phyloP scores from a whole-genome alignment of 208 protist genomes.

The Crithidia thermophila region DNA sequence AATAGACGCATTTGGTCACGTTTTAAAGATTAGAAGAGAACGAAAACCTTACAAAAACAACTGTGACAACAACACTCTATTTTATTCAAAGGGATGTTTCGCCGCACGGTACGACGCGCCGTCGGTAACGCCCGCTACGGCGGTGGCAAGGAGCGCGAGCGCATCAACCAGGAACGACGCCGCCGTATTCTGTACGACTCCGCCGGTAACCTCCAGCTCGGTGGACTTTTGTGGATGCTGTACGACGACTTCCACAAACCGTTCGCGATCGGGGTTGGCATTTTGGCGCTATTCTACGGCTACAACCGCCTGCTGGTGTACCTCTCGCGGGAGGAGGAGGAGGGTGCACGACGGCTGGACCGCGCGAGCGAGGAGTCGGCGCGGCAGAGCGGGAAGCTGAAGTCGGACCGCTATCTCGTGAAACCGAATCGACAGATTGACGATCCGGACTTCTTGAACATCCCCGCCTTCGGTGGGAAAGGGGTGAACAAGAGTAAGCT shows the following conservation, averaged over 20 bases:
- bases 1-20: no score
- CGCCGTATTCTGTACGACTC: slow-evolving; percentile 63
- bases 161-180: slow-evolving; percentile 61
- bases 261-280: slow-evolving; percentile 32
- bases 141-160: slow-evolving; percentile 58
- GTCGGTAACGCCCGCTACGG: slow-evolving; percentile 42
- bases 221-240: slow-evolving; percentile 45
- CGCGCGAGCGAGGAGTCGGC: slow-evolving; percentile 45
- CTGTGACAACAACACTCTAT: no score
- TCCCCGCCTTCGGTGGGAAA: slow-evolving; percentile 72
- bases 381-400: slow-evolving; percentile 64
- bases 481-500: slow-evolving; percentile 61
- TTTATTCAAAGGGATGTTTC: slow-evolving; percentile 46
- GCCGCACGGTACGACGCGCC: slow-evolving; percentile 34
- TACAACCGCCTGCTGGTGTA: slow-evolving; percentile 62
- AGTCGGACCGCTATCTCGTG: slow-evolving; percentile 66
- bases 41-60: no score
- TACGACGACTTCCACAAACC: slow-evolving; percentile 70
- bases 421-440: slow-evolving; percentile 75
- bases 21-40: no score
- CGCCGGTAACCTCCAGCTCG: slow-evolving; percentile 53
- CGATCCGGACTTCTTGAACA: slow-evolving; percentile 75
- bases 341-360: slow-evolving; percentile 39
- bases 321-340: slow-evolving; percentile 42
- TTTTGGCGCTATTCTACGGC: slow-evolving; percentile 35